A percentile compares a stretch with the other conserved stretches of the same genome.
phyloP scores from a whole-genome alignment of 2,329 filamentous ascomycete species.

The Stagonosporopsis cucurbitacearum region DNA sequence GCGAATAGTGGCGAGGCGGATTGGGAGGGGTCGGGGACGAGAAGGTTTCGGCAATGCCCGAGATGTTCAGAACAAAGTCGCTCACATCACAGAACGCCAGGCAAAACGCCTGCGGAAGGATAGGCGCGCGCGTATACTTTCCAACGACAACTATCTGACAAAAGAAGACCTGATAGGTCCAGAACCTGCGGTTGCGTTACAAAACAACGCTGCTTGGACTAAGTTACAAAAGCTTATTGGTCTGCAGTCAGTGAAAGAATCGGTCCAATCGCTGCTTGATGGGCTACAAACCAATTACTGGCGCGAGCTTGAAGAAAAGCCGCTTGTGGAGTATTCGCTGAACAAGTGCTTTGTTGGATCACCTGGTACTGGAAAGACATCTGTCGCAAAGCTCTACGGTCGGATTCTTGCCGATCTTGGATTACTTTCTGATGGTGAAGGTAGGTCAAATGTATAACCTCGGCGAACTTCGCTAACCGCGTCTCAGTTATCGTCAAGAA shows the following conservation, averaged over 20 bases:
- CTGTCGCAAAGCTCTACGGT: constrained; percentile 75
- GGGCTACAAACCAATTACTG: constrained; percentile 69
- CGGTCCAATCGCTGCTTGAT: constrained; percentile 65
- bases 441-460: constrained; percentile 44
- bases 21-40: constrained; percentile 67
- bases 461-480: constrained; percentile 8
- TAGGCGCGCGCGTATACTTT: constrained; percentile 48
- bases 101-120: constrained; percentile 61
- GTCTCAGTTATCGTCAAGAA: constrained; percentile 72
- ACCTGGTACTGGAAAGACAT: constrained; percentile 79
- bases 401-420: constrained; percentile 72
- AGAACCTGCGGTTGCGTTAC: constrained; percentile 63
- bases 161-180: constrained; percentile 76
- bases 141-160: constrained; percentile 66
- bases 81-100: constrained; percentile 64
- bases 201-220: constrained; percentile 62
- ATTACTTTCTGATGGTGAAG: constrained; percentile 71
- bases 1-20: constrained; percentile 66
- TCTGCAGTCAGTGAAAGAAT: constrained; percentile 66
- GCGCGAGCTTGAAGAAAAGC: constrained; percentile 68
- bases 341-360: constrained; percentile 74
- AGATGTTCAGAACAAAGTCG: constrained; percentile 67
- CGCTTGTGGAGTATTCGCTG: constrained; percentile 64
- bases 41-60: constrained; percentile 78
- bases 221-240: constrained; percentile 67